These are phyloP conservation scores for Phaeophleospora eucalypticola DNA, from an alignment of 2,329 filamentous ascomycete species.

Conservation along the genomic window DNA sequence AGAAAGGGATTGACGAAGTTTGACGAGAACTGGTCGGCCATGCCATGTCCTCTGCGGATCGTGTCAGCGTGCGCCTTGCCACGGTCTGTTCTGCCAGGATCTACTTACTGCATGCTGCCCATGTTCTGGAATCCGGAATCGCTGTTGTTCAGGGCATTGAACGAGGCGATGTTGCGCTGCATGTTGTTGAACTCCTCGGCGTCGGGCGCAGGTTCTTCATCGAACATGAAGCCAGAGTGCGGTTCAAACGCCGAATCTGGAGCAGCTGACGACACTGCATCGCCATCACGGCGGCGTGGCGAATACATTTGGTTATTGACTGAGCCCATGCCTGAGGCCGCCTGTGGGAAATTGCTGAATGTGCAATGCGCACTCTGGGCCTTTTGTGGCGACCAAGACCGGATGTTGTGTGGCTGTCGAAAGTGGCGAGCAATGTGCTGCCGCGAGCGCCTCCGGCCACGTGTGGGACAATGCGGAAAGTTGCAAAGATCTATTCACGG, in stretches of 20 bases:
- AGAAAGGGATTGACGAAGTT: conserved; percentile 8
- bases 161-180: conserved; percentile 17
- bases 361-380: not conserved
- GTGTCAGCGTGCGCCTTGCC: not conserved
- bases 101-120: conserved; percentile 3
- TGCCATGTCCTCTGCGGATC: not conserved
- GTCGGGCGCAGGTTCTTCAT: conserved; percentile 12
- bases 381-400: not conserved
- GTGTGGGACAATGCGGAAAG: not conserved
- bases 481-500: not conserved
- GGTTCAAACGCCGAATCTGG: conserved; percentile 27
- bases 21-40: conserved; percentile 1
- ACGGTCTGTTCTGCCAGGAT: not conserved
- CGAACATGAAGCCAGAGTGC: conserved; percentile 22
- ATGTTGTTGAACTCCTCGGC: conserved; percentile 21
- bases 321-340: not conserved
- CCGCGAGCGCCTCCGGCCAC: not conserved
- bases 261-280: not conserved
- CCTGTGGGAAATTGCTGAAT: not conserved
- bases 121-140: not conserved
- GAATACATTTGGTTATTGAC: not conserved
- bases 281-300: not conserved
- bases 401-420: not conserved
- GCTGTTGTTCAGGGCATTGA: conserved; percentile 12
- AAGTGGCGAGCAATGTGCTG: not conserved